Evolutionary conservation across 73 alveolate genomes (phyloP), one percentile per base, ranked within the genome.

Genomic region (Diophrys sp.): DNA sequence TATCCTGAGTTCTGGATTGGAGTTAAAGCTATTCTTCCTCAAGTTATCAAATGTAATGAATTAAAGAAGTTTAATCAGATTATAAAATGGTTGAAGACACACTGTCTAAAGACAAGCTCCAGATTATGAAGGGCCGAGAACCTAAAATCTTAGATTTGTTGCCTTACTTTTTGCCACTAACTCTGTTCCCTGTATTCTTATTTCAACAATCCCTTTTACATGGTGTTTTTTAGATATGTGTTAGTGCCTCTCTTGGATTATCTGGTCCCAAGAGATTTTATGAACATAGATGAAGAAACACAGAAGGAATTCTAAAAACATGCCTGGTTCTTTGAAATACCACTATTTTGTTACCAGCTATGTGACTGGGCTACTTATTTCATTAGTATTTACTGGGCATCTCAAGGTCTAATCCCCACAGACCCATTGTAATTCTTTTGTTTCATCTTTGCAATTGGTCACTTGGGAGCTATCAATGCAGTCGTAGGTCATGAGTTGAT

Each of bases 401-500:
- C n/a, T 44, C 62, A 44, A 44, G 62, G 62, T 11, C 18, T 5
- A 18, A 44, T 44, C 18, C 62, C 62, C 5, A 44, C 62, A 44
- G 62, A 18, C 5, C 62, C 62, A 11, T 44, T 44, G 28, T 18
- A 25, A 14, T 82, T n/a, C 32, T 56, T 77, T 26, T 11, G 66
- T 11, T 62, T 76, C 1, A 31, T 62, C 0, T 23, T 76, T 27
- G 68, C 67, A 1, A 30, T 1, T 31, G 95, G 93, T 23, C 75
- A 88, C 56, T 29, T 78, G 29, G 89, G 91, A 27, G 94, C 93
- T 24, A 80, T 81, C 0, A 88, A 84, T 31, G 56, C 75, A 32
- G 84, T 83, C 2, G 81, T 90, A 14, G 95, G 96, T 32, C 98
- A 93, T 84, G 98, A 93, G 75, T 82, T 91, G 8, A 66, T 91